Percentiles rank a stretch among this genome's conserved stretches.
Evolutionary conservation across 331 rosid species (phyloP).

Genomic region (Telfairia occidentalis): DNA sequence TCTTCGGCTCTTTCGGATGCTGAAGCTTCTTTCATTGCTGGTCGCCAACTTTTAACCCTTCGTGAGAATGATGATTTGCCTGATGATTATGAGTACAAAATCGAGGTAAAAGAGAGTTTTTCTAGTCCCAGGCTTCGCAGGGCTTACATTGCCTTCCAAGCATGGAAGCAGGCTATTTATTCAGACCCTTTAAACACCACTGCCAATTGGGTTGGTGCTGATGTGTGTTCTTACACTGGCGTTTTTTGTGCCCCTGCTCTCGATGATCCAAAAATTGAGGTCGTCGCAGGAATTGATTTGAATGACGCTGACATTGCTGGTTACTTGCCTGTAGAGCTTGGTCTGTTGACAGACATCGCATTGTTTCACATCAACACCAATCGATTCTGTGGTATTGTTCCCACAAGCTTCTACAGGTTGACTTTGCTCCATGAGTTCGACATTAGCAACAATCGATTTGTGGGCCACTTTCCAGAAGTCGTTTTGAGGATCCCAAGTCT

Average conservation of each 20-base stretch:
- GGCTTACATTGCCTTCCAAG: slow-evolving; percentile 15
- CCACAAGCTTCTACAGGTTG: slow-evolving; percentile 27
- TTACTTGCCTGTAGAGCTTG: slow-evolving; percentile 35
- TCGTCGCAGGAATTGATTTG: slow-evolving; percentile 30
- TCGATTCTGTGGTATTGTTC: slow-evolving; percentile 52
- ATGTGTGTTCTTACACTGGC: slow-evolving; percentile 8
- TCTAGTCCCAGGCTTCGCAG: not conserved
- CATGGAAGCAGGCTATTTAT: slow-evolving; percentile 10
- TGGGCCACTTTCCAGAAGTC: slow-evolving; percentile 19
- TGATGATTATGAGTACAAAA: slow-evolving; percentile 2
- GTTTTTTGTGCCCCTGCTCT: slow-evolving; percentile 16
- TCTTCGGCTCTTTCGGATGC: slow-evolving; percentile 25
- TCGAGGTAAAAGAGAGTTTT: slow-evolving; percentile 12
- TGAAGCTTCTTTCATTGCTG: slow-evolving; percentile 29
- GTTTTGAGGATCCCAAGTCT: not conserved
- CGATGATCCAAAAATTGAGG: not conserved
- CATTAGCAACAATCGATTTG: slow-evolving; percentile 49
- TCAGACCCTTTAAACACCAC: slow-evolving; percentile 19
- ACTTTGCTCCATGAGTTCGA: slow-evolving; percentile 32
- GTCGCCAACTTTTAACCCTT: slow-evolving; percentile 33
- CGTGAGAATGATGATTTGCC: slow-evolving; percentile 25
- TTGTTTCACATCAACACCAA: slow-evolving; percentile 42
- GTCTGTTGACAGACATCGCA: slow-evolving; percentile 36
- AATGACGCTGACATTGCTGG: slow-evolving; percentile 59
- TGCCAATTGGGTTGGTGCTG: slow-evolving; percentile 10